These are phyloP conservation scores for Tubosaeta brunneosetosa DNA, from an alignment of 768 basidiomycete species.

Conservation along the genomic window DNA sequence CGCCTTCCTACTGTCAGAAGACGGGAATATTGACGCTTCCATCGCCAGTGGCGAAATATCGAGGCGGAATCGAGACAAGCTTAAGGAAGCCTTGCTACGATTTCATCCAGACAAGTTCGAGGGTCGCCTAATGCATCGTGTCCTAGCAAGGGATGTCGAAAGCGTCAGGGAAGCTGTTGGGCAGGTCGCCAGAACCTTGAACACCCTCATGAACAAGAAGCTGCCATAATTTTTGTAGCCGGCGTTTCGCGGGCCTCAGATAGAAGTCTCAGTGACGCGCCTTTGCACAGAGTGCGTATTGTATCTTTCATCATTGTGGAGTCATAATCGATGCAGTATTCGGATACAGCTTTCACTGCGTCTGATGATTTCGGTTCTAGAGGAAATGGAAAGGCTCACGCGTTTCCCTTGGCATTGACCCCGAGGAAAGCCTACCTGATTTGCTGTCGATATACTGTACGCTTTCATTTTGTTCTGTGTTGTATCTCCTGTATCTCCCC, in stretches of 20 bases:
- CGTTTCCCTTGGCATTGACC: neutral
- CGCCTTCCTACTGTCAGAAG: slow-evolving; percentile 48
- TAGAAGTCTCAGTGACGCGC: neutral
- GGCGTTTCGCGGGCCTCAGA: too few relatives aligned
- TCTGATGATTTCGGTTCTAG: neutral
- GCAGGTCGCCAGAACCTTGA: slow-evolving; percentile 58
- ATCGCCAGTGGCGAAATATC: slow-evolving; percentile 21
- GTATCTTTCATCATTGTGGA: neutral
- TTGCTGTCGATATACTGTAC: neutral
- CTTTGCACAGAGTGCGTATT: neutral
- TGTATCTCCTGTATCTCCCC: neutral
- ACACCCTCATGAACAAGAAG: slow-evolving; percentile 44
- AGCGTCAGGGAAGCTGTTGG: slow-evolving; percentile 57
- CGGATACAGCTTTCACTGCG: neutral
- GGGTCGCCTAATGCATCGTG: slow-evolving; percentile 57
- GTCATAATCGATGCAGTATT: neutral
- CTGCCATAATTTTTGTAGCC: slow-evolving; percentile 2
- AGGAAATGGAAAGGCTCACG: neutral
- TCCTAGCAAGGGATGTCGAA: slow-evolving; percentile 44
- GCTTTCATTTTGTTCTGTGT: neutral
- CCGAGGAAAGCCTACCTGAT: neutral
- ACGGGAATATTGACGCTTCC: neutral
- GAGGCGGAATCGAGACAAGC: slow-evolving; percentile 53
- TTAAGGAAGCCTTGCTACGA: slow-evolving; percentile 64
- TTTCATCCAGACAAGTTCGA: slow-evolving; percentile 85